Evolutionary conservation across 345 rosid species (phyloP).

Genomic region (Viola odorata): DNA sequence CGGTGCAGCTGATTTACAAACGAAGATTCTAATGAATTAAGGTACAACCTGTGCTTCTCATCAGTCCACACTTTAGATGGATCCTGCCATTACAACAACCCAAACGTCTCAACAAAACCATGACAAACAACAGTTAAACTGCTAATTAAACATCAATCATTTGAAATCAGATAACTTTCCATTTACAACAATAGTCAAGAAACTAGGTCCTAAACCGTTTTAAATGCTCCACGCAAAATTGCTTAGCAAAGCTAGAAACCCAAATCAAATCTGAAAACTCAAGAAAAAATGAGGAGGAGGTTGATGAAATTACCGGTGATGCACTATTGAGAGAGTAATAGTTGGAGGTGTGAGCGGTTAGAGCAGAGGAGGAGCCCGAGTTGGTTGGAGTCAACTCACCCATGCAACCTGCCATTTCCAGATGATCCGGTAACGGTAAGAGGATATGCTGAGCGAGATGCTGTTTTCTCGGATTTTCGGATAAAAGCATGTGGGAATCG

Average conservation of each 20-base stretch:
- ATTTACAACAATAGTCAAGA: background rate
- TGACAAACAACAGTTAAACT: background rate
- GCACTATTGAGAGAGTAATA: background rate
- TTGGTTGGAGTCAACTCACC: conserved; percentile 28
- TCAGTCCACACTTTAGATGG: conserved; percentile 53
- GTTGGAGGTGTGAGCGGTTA: conserved; percentile 26
- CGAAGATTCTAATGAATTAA: conserved; percentile 55
- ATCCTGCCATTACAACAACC: conserved; percentile 29
- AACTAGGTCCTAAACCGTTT: background rate
- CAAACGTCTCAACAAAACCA: background rate
- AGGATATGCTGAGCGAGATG: conserved; percentile 20
- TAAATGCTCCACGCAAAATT: background rate
- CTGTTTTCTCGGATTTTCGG: conserved; percentile 10
- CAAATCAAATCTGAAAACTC: background rate
- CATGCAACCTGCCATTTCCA: conserved; percentile 10
- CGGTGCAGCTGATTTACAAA: conserved; percentile 57
- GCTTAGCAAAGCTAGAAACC: background rate
- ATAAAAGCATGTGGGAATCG: conserved; percentile 11
- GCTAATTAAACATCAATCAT: no score
- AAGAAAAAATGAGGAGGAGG: background rate
- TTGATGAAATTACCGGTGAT: conserved; percentile 22
- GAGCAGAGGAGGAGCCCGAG: conserved; percentile 40
- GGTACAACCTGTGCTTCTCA: conserved; percentile 61
- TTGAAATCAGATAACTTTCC: background rate
- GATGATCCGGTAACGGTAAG: conserved; percentile 28